These are phyloP conservation scores for Coemansia sp. DNA, from an alignment of 192 early-diverging fungal genomes.

Conservation along the genomic window DNA sequence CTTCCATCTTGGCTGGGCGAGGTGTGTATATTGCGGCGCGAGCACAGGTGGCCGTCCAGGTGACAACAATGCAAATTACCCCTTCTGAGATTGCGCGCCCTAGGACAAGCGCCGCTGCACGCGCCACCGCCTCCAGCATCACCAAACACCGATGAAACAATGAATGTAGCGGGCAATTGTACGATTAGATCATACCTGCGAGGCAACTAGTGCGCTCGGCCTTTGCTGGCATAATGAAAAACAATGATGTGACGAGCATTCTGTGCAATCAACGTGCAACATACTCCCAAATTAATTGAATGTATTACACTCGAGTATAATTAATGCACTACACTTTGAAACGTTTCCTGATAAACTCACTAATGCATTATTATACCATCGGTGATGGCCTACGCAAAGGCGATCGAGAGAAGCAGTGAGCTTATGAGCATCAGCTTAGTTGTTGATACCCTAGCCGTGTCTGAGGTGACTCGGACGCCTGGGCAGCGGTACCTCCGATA, in stretches of 20 bases:
- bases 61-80: not conserved
- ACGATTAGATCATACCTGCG: not conserved
- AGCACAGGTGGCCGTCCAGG: not conserved
- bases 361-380: not conserved
- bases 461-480: slow-evolving; percentile 15
- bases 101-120: not conserved
- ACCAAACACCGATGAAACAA: not conserved
- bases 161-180: not conserved
- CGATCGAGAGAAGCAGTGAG: slow-evolving; percentile 9
- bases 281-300: not conserved
- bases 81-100: not conserved
- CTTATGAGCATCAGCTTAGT: slow-evolving; percentile 12
- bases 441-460: not conserved
- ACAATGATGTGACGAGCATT: not conserved
- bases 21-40: slow-evolving; percentile 3
- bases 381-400: not conserved
- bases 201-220: slow-evolving; percentile 1
- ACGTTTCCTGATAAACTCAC: not conserved
- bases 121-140: not conserved
- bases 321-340: not conserved
- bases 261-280: not conserved
- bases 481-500: slow-evolving; percentile 21
- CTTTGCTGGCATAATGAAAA: not conserved
- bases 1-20: slow-evolving; percentile 4
- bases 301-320: not conserved